Percentiles rank a stretch among this genome's conserved stretches.
These are phyloP conservation scores for Colletotrichum liriopes DNA, from an alignment of 2,329 filamentous ascomycete species.

Conservation along the genomic window DNA sequence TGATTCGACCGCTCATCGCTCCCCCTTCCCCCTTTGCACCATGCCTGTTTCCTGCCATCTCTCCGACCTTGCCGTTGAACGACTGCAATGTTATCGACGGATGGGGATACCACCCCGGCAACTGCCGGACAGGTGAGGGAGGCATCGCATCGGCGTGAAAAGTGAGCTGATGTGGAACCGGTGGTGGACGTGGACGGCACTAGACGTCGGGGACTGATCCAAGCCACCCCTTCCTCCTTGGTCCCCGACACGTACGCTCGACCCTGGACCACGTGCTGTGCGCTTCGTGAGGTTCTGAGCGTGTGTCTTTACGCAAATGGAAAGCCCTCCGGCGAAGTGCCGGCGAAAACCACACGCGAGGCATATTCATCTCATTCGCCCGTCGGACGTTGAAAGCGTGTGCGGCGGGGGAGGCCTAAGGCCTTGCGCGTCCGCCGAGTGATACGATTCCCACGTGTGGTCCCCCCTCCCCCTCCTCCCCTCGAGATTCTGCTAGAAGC, in stretches of 20 bases:
- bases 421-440: background rate
- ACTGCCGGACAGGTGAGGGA: background rate
- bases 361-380: background rate
- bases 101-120: background rate
- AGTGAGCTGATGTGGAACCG: background rate
- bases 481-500: background rate
- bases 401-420: background rate
- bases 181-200: background rate
- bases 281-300: background rate
- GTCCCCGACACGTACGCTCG: background rate
- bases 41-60: background rate
- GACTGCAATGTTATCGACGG: background rate
- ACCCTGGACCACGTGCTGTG: background rate
- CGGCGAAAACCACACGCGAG: background rate
- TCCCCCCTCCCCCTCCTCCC: background rate
- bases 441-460: background rate
- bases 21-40: background rate
- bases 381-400: background rate
- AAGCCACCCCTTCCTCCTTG: background rate
- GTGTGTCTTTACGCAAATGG: background rate
- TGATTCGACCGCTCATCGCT: background rate
- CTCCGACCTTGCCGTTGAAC: background rate
- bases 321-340: background rate
- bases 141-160: too few species aligned
- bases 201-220: background rate